These are phyloP conservation scores for Eucalyptus leucophloia DNA, from an alignment of 345 rosid genomes.

Conservation along the genomic window DNA sequence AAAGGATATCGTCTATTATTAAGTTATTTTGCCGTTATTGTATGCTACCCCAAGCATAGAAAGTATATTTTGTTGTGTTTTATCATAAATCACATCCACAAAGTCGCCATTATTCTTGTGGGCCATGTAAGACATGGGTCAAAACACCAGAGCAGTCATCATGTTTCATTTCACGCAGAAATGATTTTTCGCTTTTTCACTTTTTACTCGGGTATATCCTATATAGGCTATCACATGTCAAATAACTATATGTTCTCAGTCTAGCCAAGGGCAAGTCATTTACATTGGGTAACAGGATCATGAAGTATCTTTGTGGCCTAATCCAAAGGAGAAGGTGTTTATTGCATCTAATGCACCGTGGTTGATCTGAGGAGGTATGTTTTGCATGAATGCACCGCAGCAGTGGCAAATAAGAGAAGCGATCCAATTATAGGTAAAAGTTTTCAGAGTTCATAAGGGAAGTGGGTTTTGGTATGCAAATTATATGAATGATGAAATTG, in stretches of 20 bases:
- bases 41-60: neutral
- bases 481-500: neutral
- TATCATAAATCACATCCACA: neutral
- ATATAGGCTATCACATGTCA: neutral
- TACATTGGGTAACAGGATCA: neutral
- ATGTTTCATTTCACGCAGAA: neutral
- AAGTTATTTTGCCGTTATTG: neutral
- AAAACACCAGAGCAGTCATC: neutral
- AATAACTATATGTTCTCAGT: neutral
- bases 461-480: neutral
- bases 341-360: neutral
- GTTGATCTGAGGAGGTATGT: neutral
- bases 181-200: neutral
- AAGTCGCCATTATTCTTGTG: neutral
- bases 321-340: neutral
- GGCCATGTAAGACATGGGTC: neutral
- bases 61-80: neutral
- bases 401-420: neutral
- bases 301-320: neutral
- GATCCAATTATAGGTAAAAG: neutral
- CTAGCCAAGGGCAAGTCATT: neutral
- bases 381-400: neutral
- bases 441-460: neutral
- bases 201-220: neutral
- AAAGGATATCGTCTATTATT: neutral